A percentile compares a stretch with the other conserved stretches of the same genome.
Evolutionary conservation across 352 stramenopile genomes (phyloP).

Genomic region (Aphanomyces invadans): DNA sequence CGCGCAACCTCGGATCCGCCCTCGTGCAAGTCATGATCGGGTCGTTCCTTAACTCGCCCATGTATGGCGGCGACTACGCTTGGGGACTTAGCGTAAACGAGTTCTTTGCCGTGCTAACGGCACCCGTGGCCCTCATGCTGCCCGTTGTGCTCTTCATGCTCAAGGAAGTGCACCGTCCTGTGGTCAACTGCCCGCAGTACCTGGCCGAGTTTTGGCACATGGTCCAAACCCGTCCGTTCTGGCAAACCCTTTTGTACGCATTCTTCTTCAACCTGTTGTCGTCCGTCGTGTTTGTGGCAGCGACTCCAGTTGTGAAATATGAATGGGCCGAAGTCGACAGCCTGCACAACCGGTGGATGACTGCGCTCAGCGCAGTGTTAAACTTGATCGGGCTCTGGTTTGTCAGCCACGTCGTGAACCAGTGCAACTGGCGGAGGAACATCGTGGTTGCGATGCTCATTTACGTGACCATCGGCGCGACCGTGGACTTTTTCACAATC

Average conservation of each 20-base stretch:
- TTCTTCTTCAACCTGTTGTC: background rate
- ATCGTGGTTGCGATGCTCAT: background rate
- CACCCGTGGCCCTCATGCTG: background rate
- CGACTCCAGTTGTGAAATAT: background rate
- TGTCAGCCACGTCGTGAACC: background rate
- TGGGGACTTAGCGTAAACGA: background rate
- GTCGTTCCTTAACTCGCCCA: background rate
- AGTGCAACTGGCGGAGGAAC: background rate
- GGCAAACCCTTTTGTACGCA: background rate
- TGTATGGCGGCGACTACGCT: slow-evolving; percentile 7
- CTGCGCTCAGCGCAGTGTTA: background rate
- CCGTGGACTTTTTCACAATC: background rate
- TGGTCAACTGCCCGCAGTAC: slow-evolving; percentile 5
- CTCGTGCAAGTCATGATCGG: background rate
- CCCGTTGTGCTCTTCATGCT: background rate
- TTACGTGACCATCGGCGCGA: background rate
- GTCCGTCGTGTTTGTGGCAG: background rate
- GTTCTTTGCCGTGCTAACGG: background rate
- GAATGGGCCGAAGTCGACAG: background rate
- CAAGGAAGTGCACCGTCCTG: background rate
- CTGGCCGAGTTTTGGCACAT: slow-evolving; percentile 3
- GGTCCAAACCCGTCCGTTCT: background rate
- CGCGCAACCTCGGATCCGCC: background rate
- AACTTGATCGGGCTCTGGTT: background rate
- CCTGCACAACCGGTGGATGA: slow-evolving; percentile 2